Evolutionary conservation across 352 stramenopile species (phyloP).

Genomic region (Phytophthora colocasiae): DNA sequence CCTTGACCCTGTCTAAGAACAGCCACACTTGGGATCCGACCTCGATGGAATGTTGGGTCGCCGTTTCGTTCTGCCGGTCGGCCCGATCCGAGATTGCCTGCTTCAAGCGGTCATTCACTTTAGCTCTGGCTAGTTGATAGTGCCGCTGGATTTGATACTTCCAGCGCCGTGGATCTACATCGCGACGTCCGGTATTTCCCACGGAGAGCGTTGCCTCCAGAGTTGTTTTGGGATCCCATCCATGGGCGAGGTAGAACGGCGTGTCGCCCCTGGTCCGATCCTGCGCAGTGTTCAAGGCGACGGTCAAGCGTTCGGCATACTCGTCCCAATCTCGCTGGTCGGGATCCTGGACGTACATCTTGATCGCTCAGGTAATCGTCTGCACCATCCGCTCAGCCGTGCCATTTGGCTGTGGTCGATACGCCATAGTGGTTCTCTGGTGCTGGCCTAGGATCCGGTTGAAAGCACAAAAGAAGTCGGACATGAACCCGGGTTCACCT

Average conservation of each 20-base stretch:
- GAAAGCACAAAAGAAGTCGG: too few species aligned
- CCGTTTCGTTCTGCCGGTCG: conserved; percentile 2
- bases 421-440: conserved; percentile 17
- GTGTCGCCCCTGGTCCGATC: too few species aligned
- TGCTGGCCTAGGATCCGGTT: conserved; percentile 25
- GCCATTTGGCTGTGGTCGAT: conserved; percentile 33
- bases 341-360: conserved; percentile 34
- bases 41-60: too few species aligned
- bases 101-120: background rate
- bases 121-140: too few species aligned
- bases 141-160: too few species aligned
- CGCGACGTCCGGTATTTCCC: too few species aligned
- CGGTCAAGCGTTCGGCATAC: conserved; percentile 33
- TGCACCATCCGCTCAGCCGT: too few species aligned
- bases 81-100: background rate
- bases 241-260: conserved; percentile 3
- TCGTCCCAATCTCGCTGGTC: conserved; percentile 37
- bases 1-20: conserved; percentile 13
- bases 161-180: too few species aligned
- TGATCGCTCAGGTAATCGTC: conserved; percentile 14
- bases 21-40: conserved; percentile 5
- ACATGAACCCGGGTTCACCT: too few species aligned
- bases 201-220: too few species aligned
- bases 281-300: conserved; percentile 34
- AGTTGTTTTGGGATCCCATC: conserved; percentile 10